phyloP scores from a whole-genome alignment of 257 asterid species.

The Przewalskia tangutica region DNA sequence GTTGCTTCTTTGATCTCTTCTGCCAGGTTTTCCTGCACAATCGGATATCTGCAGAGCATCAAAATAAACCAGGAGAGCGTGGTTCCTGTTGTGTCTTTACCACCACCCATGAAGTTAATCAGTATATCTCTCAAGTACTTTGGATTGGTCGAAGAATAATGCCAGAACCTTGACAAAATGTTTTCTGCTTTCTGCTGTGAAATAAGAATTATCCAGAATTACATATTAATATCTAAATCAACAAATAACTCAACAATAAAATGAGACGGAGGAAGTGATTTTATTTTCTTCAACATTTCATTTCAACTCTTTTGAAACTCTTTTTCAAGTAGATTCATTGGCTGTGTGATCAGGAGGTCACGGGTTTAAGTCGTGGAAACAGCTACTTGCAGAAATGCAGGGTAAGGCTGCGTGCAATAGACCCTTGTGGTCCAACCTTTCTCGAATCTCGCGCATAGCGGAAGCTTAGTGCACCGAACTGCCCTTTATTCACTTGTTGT shows the following conservation, averaged over 20 bases:
- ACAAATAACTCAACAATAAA: too few relatives aligned
- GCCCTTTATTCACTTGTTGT: too few relatives aligned
- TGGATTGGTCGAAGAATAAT: slow-evolving; percentile 30
- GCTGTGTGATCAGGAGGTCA: too few relatives aligned
- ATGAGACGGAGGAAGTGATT: too few relatives aligned
- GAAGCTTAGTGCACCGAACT: too few relatives aligned
- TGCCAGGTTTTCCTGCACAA: slow-evolving; percentile 40
- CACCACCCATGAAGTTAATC: slow-evolving; percentile 43
- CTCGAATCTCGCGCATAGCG: too few relatives aligned
- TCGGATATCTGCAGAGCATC: slow-evolving; percentile 44
- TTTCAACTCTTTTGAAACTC: not conserved
- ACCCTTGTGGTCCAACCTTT: too few relatives aligned
- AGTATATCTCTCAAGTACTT: slow-evolving; percentile 48
- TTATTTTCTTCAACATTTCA: too few relatives aligned
- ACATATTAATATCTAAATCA: not conserved
- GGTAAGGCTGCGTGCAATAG: too few relatives aligned
- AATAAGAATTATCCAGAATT: not conserved
- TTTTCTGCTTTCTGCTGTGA: slow-evolving; percentile 34
- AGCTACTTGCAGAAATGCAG: too few relatives aligned
- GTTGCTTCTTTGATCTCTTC: slow-evolving; percentile 28
- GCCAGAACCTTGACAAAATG: slow-evolving; percentile 47
- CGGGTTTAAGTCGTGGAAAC: too few relatives aligned
- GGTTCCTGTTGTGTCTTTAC: slow-evolving; percentile 53
- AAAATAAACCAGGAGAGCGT: slow-evolving; percentile 57
- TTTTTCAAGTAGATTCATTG: not conserved